phyloP scores from a whole-genome alignment of 2,329 filamentous ascomycete species.

The Trichoderma sp. region DNA sequence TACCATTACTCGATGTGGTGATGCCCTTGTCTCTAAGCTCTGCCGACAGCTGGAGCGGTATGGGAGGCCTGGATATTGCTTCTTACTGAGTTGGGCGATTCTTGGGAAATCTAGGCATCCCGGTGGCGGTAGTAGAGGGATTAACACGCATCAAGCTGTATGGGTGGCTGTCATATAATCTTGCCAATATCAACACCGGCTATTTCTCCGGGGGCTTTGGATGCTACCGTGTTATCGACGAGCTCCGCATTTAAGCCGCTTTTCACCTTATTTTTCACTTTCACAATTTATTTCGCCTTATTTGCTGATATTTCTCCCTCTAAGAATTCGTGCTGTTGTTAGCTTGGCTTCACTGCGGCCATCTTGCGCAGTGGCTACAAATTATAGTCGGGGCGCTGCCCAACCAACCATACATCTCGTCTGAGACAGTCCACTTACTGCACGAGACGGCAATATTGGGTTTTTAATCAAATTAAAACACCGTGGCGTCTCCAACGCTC shows the following conservation, averaged over 20 bases:
- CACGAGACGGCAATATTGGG: neutral
- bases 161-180: no score
- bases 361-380: neutral
- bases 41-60: slow-evolving; percentile 8
- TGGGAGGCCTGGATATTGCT: neutral
- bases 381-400: neutral
- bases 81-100: slow-evolving; percentile 3
- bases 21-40: slow-evolving; percentile 10
- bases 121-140: neutral
- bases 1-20: neutral
- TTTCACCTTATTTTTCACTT: neutral
- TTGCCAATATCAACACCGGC: neutral
- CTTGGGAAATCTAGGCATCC: neutral
- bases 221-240: slow-evolving; percentile 2
- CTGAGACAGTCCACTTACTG: neutral
- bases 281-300: neutral
- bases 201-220: neutral
- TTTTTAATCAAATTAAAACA: neutral
- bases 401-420: slow-evolving; percentile 1
- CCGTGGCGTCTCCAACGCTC: neutral
- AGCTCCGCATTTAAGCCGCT: neutral
- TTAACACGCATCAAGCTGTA: neutral
- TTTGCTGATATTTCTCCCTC: neutral
- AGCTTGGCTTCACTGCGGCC: neutral
- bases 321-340: neutral